Evolutionary conservation across 163 green algal species (phyloP).

Genomic region (Smithsoniella earleae): DNA sequence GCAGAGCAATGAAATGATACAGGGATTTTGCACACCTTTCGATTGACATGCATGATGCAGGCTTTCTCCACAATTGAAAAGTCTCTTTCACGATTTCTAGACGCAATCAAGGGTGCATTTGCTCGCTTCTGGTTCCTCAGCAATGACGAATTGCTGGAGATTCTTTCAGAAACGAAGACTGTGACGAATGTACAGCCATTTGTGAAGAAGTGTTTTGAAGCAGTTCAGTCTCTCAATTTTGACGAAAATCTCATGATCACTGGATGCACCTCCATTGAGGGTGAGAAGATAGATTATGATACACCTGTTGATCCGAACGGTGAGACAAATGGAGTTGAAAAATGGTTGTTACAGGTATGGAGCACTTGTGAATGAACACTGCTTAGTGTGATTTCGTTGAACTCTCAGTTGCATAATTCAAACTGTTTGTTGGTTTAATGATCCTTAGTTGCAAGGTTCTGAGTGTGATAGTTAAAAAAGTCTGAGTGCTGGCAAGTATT

Average conservation of each 20-base stretch:
- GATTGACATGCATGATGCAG: too few species aligned
- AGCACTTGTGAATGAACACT: background rate
- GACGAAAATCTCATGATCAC: slow-evolving; percentile 32
- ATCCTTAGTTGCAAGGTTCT: too few species aligned
- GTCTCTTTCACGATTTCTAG: slow-evolving; percentile 11
- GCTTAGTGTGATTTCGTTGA: too few species aligned
- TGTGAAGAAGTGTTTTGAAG: slow-evolving; percentile 58
- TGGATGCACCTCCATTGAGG: slow-evolving; percentile 40
- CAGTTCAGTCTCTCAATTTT: slow-evolving; percentile 40
- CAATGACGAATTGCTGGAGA: slow-evolving; percentile 57
- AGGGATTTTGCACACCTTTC: too few species aligned
- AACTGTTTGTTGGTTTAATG: too few species aligned
- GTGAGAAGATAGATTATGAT: slow-evolving; percentile 40
- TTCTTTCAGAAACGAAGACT: slow-evolving; percentile 49
- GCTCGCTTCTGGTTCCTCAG: slow-evolving; percentile 54
- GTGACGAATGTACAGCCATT: slow-evolving; percentile 47
- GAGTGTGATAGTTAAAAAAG: too few species aligned
- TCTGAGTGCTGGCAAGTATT: too few species aligned
- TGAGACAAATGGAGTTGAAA: slow-evolving; percentile 44
- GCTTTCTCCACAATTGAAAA: slow-evolving; percentile 41
- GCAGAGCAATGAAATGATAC: background rate
- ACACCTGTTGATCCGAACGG: slow-evolving; percentile 37
- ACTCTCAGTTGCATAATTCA: too few species aligned
- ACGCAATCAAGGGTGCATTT: slow-evolving; percentile 10
- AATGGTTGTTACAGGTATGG: slow-evolving; percentile 40